Conservation (phyloP, 805 yeast genomes). For the Candida boleticola region DNA sequence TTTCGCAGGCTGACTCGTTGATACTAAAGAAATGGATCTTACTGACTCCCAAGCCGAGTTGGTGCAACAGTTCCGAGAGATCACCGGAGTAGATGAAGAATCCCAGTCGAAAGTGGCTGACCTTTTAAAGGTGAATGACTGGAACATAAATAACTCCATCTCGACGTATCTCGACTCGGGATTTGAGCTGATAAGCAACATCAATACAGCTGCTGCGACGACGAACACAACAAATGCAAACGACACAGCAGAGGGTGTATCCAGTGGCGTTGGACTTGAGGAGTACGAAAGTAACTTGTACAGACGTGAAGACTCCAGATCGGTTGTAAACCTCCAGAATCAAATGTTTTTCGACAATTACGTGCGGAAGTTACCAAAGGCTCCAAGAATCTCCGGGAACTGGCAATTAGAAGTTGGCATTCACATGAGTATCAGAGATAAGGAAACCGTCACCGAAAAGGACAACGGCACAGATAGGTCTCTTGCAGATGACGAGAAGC, state of each 20-base stretch:
- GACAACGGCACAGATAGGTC: no score
- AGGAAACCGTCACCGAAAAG: slow-evolving; percentile 4
- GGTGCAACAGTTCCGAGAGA: background rate
- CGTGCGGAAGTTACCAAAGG: slow-evolving; percentile 39
- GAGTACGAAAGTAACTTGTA: slow-evolving; percentile 2
- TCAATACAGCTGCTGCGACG: background rate
- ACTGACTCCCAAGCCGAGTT: background rate
- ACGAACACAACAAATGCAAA: background rate
- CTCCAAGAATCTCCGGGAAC: slow-evolving; percentile 35
- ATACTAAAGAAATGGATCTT: background rate
- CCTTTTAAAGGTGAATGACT: slow-evolving; percentile 50
- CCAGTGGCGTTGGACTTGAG: slow-evolving; percentile 10
- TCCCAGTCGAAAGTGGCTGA: slow-evolving; percentile 41
- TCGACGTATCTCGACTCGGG: slow-evolving; percentile 58
- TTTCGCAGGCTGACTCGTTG: no score
- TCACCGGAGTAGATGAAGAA: slow-evolving; percentile 2
- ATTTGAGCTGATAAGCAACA: slow-evolving; percentile 17
- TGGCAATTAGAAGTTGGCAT: slow-evolving; percentile 46
- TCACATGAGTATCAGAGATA: slow-evolving; percentile 26
- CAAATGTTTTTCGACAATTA: slow-evolving; percentile 24
- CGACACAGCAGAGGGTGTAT: slow-evolving; percentile 9
- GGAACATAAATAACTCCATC: slow-evolving; percentile 61
- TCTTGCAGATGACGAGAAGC: background rate
- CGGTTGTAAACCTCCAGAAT: slow-evolving; percentile 21
- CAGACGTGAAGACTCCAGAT: slow-evolving; percentile 3